Evolutionary conservation across 225 moss, liverwort and hornwort species (phyloP).

Genomic region (Climacium dendroides): DNA sequence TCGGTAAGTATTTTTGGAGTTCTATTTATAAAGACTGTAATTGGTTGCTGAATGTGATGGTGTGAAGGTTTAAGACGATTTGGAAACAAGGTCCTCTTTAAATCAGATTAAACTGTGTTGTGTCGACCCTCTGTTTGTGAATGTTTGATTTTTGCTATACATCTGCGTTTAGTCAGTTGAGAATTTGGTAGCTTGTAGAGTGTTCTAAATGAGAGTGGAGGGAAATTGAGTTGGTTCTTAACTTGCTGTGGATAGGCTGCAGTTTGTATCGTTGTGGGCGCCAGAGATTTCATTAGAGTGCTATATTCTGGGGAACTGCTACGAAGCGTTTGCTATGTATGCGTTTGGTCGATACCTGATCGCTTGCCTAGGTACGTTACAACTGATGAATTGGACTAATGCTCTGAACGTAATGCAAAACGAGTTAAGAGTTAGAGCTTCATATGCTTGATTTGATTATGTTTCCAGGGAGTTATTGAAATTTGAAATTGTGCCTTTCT

Average conservation of each 20-base stretch:
- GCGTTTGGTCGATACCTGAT: slow-evolving; percentile 83
- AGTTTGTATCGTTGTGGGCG: slow-evolving; percentile 72
- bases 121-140: neutral
- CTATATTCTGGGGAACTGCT: slow-evolving; percentile 78
- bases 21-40: neutral
- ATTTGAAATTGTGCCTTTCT: neutral
- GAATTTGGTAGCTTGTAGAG: neutral
- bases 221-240: neutral
- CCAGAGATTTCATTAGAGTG: slow-evolving; percentile 59
- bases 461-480: neutral
- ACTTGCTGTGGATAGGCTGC: slow-evolving; percentile 41
- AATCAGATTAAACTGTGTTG: neutral
- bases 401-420: neutral
- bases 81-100: neutral
- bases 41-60: neutral
- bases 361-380: slow-evolving; percentile 68
- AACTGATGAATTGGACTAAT: neutral
- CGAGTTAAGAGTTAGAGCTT: neutral
- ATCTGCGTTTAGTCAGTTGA: neutral
- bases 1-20: slow-evolving; percentile 37
- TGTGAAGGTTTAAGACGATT: neutral
- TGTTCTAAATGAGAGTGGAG: neutral
- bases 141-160: neutral
- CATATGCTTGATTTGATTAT: neutral
- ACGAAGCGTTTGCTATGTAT: slow-evolving; percentile 92